Base-by-base conservation (phyloP, 163 green algal genomes). In the Chloroidium sp. region DNA sequence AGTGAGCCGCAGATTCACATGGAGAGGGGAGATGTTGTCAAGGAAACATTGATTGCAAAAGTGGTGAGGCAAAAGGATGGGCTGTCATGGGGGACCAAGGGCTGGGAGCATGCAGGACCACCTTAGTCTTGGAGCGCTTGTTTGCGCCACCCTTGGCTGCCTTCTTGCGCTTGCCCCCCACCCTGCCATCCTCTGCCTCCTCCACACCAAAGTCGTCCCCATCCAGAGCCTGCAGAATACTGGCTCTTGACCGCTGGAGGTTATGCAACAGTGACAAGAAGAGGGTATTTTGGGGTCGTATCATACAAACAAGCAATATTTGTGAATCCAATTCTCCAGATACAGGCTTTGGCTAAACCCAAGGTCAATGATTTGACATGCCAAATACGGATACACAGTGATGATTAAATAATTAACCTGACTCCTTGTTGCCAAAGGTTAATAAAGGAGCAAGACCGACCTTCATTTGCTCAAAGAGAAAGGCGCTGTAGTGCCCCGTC, bases 401-500 rank as follows among this genome's bases (percentile, higher is more conserved):
- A 36, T 36, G 36, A 36, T 36, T 36, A 36, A 36, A 36, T 36
- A 36, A 36, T 36, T 36, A 36, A 36, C 36, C 36, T 36, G 36
- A 36, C 36, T 36, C 36, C 36, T 36, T 36, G 36, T 36, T 36
- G 36, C 36, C 36, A 36, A 36, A 36, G 36, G 36, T 36, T 36
- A 36, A 36, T 36, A 36, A 36, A 36, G 36, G 36, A 36, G 36
- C 36, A 36, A 36, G 36, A 36, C 36, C 36, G 36, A 57, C 79
- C 36, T 90, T 67, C 88, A 98, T 93, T 81, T 97, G 91, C 87
- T 98, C 92, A 0, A 81, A 85, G 14, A 98, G 86, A 83, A 98
- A 98, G 84, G 94, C 81, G 0, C 90, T 95, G 88, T 97, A 98
- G 81, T 95, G 85, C 59, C 92, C 88, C 4, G 92, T 92, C 82